Conservation (phyloP, 2,329 filamentous ascomycete species). For the Colletotrichum scovillei region DNA sequence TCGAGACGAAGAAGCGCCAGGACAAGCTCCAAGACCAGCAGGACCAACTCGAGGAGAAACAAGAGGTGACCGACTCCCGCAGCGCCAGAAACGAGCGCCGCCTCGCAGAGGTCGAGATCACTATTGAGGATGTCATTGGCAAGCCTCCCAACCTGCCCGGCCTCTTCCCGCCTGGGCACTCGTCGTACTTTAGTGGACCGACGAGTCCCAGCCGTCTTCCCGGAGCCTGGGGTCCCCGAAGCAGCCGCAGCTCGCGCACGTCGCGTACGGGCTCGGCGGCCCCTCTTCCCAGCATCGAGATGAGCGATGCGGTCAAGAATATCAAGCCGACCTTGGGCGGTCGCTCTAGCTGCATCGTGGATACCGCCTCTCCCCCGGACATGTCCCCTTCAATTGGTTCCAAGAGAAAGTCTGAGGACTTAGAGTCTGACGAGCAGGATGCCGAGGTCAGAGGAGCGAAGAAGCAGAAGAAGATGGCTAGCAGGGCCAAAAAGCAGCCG, state of each 20-base stretch:
- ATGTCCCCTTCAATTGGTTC: neutral
- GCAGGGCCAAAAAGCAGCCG: neutral
- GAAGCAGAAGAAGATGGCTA: neutral
- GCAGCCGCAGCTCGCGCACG: neutral
- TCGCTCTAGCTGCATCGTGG: neutral
- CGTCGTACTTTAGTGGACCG: conserved; percentile 1
- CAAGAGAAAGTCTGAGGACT: neutral
- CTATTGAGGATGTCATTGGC: neutral
- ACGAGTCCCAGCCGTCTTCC: neutral
- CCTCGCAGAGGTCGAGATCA: neutral
- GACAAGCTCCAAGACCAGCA: neutral
- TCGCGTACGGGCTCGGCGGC: neutral
- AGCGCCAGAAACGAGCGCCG: conserved; percentile 11
- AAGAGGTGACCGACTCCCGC: conserved; percentile 12
- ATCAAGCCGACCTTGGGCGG: neutral
- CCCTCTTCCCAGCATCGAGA: neutral
- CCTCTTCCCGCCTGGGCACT: neutral
- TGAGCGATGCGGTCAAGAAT: neutral
- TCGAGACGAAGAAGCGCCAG: neutral
- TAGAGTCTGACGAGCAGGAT: neutral
- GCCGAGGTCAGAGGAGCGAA: neutral
- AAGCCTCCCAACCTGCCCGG: neutral
- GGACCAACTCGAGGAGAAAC: conserved; percentile 6
- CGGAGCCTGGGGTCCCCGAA: neutral
- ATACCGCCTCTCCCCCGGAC: too few relatives aligned